These are phyloP conservation scores for Coemansia sp. DNA, from an alignment of 192 early-diverging fungal genomes.

Conservation along the genomic window DNA sequence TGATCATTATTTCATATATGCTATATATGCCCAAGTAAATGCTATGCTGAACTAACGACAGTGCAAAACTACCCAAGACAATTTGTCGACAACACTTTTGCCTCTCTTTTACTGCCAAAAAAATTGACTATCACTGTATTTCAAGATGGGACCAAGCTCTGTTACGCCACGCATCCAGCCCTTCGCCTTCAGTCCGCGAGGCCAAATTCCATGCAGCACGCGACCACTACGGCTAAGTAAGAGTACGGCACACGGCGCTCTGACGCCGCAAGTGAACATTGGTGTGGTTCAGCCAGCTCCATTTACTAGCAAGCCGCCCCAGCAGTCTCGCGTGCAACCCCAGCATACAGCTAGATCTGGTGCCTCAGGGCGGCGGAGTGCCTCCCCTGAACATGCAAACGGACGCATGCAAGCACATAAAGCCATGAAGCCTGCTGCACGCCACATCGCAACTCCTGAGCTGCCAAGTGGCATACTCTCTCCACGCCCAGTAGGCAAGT, in stretches of 20 bases:
- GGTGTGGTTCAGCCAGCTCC: not conserved
- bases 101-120: not conserved
- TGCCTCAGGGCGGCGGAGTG: not conserved
- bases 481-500: not conserved
- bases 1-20: not conserved
- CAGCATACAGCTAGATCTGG: not conserved
- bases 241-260: not conserved
- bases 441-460: not conserved
- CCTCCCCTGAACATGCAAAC: not conserved
- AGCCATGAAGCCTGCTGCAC: not conserved
- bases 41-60: not conserved
- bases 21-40: not conserved
- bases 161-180: constrained; percentile 16
- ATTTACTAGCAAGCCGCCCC: not conserved
- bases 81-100: not conserved
- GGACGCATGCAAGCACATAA: not conserved
- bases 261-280: not conserved
- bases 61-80: not conserved
- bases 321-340: not conserved
- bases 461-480: not conserved
- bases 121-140: not conserved
- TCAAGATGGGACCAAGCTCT: constrained; percentile 5
- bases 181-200: constrained; percentile 42
- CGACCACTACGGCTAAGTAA: constrained; percentile 29
- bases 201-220: constrained; percentile 34